Conservation (phyloP, 2,329 filamentous ascomycete genomes). For the Triangularia verruculosa region DNA sequence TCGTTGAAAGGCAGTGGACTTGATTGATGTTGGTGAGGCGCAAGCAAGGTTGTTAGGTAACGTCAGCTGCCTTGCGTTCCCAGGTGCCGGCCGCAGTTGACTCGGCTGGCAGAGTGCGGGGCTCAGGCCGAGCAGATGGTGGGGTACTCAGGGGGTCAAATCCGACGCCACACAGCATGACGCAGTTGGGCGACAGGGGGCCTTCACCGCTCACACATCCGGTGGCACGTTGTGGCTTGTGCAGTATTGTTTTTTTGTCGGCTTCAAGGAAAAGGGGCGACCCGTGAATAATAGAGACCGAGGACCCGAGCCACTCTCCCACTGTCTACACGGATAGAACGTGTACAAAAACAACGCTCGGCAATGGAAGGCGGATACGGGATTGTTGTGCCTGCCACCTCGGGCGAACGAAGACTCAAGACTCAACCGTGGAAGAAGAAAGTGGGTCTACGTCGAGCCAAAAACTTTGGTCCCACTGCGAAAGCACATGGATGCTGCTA, state of each 20-base stretch:
- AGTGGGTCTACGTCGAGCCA: conserved; percentile 20
- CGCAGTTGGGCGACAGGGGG: neutral
- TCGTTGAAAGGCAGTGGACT: neutral
- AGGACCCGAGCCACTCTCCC: neutral
- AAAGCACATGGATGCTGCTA: conserved; percentile 22
- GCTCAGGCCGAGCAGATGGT: neutral
- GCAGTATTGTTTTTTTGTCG: neutral
- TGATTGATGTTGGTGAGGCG: neutral
- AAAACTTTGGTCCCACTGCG: conserved; percentile 18
- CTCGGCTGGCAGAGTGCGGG: neutral
- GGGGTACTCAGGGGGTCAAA: neutral
- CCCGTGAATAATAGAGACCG: neutral
- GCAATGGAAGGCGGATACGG: neutral
- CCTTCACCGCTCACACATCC: neutral
- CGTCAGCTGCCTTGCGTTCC: neutral
- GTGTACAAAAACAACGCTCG: neutral
- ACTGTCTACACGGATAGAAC: neutral
- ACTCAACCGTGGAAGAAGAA: neutral
- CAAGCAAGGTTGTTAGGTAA: neutral
- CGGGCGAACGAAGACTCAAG: neutral
- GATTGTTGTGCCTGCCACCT: neutral
- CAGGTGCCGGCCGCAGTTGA: neutral
- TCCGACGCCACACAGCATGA: neutral
- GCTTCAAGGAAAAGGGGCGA: neutral
- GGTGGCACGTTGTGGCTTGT: neutral